A percentile compares a stretch with the other conserved stretches of the same genome.
Conservation (phyloP, 495 filamentous ascomycete species). For the Penicillium pancosmium region DNA sequence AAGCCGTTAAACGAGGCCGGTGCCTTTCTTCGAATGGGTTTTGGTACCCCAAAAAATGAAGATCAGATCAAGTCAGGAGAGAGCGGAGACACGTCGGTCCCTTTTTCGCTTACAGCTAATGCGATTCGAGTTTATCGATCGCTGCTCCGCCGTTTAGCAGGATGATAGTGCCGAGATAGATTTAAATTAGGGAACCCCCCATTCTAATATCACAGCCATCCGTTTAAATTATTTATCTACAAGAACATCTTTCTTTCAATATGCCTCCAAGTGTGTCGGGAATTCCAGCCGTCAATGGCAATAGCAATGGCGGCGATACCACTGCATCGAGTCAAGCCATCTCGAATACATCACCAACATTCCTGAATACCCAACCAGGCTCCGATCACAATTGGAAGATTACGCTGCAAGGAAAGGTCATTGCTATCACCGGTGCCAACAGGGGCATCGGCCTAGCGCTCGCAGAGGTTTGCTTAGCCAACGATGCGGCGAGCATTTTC, state of each 20-base stretch:
- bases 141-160: neutral
- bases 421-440: constrained; percentile 44
- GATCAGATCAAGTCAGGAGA: neutral
- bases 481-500: constrained; percentile 40
- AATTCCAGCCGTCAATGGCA: neutral
- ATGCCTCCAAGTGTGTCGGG: neutral
- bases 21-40: neutral
- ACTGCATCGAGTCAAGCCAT: neutral
- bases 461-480: constrained; percentile 44
- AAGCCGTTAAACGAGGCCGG: neutral
- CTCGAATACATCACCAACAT: constrained; percentile 1
- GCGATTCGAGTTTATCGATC: neutral
- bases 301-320: neutral
- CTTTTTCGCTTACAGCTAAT: neutral
- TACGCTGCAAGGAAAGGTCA: constrained; percentile 28
- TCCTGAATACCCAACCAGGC: constrained; percentile 27
- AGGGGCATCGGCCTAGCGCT: constrained; percentile 42
- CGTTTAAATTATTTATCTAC: neutral
- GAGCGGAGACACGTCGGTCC: neutral
- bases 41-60: neutral
- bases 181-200: neutral
- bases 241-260: neutral
- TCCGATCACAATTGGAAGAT: constrained; percentile 32
- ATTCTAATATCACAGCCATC: neutral
- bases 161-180: neutral